Conservation (phyloP, 208 protist species). For the Acanthamoeba sp. region DNA sequence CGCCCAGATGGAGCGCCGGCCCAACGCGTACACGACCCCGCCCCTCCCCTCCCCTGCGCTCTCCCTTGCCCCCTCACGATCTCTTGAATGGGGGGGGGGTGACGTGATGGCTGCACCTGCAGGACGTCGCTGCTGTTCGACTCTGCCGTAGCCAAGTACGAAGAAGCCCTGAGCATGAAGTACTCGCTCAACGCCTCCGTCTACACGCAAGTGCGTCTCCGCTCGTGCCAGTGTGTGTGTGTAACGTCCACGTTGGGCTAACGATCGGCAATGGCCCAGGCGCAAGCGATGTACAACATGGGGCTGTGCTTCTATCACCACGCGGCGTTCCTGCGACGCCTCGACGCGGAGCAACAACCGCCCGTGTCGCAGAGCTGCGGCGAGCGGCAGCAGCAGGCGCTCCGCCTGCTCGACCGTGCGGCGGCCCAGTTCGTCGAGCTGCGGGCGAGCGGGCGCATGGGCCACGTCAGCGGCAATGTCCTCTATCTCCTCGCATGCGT, state of each 20-base stretch:
- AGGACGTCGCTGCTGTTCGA: constrained; percentile 4
- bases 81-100: no score
- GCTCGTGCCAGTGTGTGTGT: no score
- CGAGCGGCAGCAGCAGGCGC: not conserved
- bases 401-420: not conserved
- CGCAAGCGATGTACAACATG: not conserved
- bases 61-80: not conserved
- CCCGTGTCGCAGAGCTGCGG: not conserved
- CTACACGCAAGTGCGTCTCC: not conserved
- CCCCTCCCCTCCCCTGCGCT: not conserved
- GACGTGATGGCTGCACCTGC: not conserved
- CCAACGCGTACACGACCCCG: not conserved
- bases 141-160: not conserved
- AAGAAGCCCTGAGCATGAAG: not conserved
- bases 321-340: not conserved
- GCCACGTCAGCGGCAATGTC: not conserved
- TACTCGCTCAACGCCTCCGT: not conserved
- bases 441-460: not conserved
- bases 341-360: not conserved
- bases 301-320: constrained; percentile 14
- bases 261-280: not conserved
- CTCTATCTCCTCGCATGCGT: not conserved
- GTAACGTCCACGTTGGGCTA: not conserved
- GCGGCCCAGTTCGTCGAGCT: not conserved
- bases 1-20: not conserved